phyloP scores from a whole-genome alignment of 164 flowering plant genomes.

The Platanus orientalis region DNA sequence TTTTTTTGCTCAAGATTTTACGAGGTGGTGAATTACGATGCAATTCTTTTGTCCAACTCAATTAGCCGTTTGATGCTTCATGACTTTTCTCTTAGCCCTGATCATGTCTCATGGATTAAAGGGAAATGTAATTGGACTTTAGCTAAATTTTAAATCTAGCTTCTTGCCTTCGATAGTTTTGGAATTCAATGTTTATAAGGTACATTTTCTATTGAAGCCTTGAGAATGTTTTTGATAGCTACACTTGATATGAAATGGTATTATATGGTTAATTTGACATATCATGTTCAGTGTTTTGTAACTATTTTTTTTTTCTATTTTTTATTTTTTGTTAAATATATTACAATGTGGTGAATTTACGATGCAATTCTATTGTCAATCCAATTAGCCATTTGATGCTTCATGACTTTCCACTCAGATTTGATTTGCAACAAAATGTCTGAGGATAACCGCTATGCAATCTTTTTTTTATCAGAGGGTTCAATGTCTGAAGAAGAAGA shows the following conservation, averaged over 20 bases:
- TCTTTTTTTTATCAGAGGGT: slow-evolving; percentile 59
- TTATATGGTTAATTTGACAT: neutral
- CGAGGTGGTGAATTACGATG: neutral
- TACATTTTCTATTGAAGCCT: no score
- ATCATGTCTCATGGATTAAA: no score
- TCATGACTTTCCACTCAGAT: neutral
- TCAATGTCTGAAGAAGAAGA: slow-evolving; percentile 87
- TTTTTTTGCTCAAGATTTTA: neutral
- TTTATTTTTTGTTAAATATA: no score
- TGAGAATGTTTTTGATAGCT: neutral
- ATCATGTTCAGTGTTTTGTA: neutral
- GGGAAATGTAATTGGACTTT: no score
- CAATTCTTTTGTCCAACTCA: neutral
- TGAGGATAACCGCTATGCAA: neutral
- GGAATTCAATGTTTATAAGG: no score
- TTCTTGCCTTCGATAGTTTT: no score
- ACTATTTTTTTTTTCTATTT: neutral
- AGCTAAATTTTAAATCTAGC: no score
- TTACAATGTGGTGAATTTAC: neutral
- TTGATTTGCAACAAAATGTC: neutral
- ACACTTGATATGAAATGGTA: neutral
- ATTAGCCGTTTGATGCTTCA: neutral
- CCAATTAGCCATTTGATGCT: neutral
- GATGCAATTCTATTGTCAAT: neutral
- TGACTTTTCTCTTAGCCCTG: neutral